These are phyloP conservation scores for Tricholoma terreum DNA, from an alignment of 768 basidiomycete genomes.

Conservation along the genomic window DNA sequence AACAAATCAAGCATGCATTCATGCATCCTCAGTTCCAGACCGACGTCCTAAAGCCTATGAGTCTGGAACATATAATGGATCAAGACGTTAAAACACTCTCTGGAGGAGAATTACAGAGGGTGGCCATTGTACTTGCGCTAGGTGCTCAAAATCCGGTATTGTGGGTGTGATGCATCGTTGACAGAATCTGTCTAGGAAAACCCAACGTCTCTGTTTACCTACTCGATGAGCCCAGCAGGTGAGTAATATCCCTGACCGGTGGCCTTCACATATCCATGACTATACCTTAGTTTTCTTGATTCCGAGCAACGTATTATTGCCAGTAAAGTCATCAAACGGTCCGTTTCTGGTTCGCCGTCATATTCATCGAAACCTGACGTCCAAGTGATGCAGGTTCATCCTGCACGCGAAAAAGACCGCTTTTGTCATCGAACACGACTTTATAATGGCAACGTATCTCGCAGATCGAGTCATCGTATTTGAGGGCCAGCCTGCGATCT, in stretches of 20 bases:
- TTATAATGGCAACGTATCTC: constrained; percentile 99
- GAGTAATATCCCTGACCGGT: constrained; percentile 18
- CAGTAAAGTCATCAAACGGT: constrained; percentile 97
- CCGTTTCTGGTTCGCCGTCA: constrained; percentile 12
- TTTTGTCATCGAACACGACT: constrained; percentile 99
- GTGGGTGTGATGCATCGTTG: background rate
- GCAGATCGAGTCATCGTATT: constrained; percentile 97
- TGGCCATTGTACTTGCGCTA: constrained; percentile 91
- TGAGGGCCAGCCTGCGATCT: constrained; percentile 79
- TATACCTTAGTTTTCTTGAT: constrained; percentile 74
- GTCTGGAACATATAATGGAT: constrained; percentile 89
- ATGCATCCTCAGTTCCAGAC: constrained; percentile 99
- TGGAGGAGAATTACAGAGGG: constrained; percentile 96
- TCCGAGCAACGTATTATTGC: constrained; percentile 99
- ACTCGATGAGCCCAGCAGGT: constrained; percentile 91
- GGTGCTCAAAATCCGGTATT: constrained; percentile 39
- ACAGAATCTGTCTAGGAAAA: constrained; percentile 44
- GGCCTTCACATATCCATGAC: background rate
- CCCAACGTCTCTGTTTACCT: constrained; percentile 86
- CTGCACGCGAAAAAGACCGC: constrained; percentile 97
- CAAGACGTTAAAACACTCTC: constrained; percentile 98
- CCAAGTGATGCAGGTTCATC: constrained; percentile 60
- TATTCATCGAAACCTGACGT: constrained; percentile 1
- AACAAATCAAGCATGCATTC: constrained; percentile 92
- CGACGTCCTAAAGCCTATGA: constrained; percentile 98